Conservation (phyloP, 345 rosid genomes). For the Physaria fendleri region DNA sequence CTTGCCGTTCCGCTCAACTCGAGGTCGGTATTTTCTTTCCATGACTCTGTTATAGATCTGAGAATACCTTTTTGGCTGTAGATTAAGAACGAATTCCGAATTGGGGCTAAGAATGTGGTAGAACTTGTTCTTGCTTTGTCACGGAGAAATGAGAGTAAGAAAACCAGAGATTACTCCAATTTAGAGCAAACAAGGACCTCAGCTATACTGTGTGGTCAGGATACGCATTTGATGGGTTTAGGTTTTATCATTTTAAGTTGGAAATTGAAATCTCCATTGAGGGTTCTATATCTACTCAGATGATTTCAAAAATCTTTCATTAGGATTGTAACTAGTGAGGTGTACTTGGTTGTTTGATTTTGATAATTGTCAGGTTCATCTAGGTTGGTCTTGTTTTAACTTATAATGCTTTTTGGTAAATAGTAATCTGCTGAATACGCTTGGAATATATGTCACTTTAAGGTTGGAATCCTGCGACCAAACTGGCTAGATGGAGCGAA, state of each 20-base stretch:
- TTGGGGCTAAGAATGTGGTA: neutral
- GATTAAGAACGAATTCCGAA: neutral
- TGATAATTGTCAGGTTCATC: neutral
- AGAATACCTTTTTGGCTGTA: neutral
- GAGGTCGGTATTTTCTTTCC: constrained; percentile 33
- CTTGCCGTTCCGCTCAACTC: constrained; percentile 40
- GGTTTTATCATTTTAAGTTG: neutral
- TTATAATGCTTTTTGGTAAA: neutral
- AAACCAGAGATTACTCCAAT: neutral
- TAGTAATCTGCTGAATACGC: neutral
- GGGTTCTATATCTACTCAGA: neutral
- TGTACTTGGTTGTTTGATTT: constrained; percentile 1
- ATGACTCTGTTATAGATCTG: neutral
- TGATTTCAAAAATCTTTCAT: neutral
- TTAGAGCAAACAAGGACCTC: neutral
- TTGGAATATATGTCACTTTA: neutral
- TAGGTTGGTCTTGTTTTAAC: neutral
- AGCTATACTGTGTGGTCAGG: neutral
- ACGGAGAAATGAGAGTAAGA: neutral
- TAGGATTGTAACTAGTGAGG: no score
- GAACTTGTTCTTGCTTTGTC: neutral
- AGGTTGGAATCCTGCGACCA: constrained; percentile 58
- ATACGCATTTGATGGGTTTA: neutral
- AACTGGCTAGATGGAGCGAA: constrained; percentile 60
- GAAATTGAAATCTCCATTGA: neutral